phyloP scores from a whole-genome alignment of 129 eudicot species.

The sunflower (Helianthus annuus) region HanXRQr2.0-SUNRISE NC_035449.2:186864141-186864640 shows the following conservation, averaged over 20 bases:
- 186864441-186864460: slow-evolving; percentile 64
- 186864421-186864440: slow-evolving; percentile 94
- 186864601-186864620: too few species aligned
- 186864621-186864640: too few species aligned
- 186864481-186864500: too few species aligned
- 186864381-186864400: slow-evolving; percentile 80
- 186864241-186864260: slow-evolving; percentile 82
- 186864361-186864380: slow-evolving; percentile 76
- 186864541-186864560: too few species aligned
- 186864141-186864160: not conserved
- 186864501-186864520: too few species aligned
- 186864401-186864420: slow-evolving; percentile 99
- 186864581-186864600: too few species aligned
- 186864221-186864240: slow-evolving; percentile 84
- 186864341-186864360: slow-evolving; percentile 11
- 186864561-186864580: too few species aligned
- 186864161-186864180: not conserved
- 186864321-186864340: not conserved
- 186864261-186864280: slow-evolving; percentile 49
- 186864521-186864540: too few species aligned
- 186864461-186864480: not conserved
- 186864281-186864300: not conserved
- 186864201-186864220: slow-evolving; percentile 51
- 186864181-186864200: not conserved
- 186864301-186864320: not conserved